phyloP scores from a whole-genome alignment of 2,329 filamentous ascomycete genomes.

The Talaromyces sp. region DNA sequence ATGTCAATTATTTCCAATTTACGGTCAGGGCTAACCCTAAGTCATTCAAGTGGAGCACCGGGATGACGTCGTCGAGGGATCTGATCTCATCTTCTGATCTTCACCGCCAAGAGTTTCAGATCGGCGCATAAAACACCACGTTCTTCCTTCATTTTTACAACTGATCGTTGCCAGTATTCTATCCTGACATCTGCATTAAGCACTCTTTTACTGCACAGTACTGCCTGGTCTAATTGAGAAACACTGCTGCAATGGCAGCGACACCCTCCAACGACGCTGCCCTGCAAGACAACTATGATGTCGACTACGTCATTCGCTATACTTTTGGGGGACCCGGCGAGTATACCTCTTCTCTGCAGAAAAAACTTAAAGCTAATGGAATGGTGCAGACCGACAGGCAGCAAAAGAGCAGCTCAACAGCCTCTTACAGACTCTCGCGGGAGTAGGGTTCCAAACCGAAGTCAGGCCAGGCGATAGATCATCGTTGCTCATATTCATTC shows the following conservation, averaged over 20 bases:
- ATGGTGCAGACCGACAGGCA: slow-evolving; percentile 57
- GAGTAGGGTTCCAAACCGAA: slow-evolving; percentile 78
- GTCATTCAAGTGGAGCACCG: neutral
- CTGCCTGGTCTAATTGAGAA: neutral
- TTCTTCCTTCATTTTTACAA: neutral
- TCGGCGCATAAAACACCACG: neutral
- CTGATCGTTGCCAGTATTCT: neutral
- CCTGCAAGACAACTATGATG: slow-evolving; percentile 58
- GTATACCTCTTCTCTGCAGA: slow-evolving; percentile 20
- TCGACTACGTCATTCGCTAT: slow-evolving; percentile 88
- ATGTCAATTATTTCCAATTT: neutral
- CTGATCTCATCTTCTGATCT: neutral
- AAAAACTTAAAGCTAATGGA: neutral
- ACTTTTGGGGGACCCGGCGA: slow-evolving; percentile 65
- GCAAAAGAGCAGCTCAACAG: slow-evolving; percentile 74
- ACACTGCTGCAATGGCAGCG: slow-evolving; percentile 27
- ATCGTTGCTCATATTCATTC: slow-evolving; percentile 79
- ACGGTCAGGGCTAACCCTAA: neutral
- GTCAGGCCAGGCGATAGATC: slow-evolving; percentile 74
- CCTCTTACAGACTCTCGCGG: slow-evolving; percentile 70
- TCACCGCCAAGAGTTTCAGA: slow-evolving; percentile 5
- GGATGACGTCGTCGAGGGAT: slow-evolving; percentile 7
- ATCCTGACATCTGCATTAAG: neutral
- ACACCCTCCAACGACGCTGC: slow-evolving; percentile 26
- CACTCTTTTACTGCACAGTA: neutral